Evolutionary conservation across 345 rosid genomes (phyloP).

Genomic region (Melaleuca alternifolia): DNA sequence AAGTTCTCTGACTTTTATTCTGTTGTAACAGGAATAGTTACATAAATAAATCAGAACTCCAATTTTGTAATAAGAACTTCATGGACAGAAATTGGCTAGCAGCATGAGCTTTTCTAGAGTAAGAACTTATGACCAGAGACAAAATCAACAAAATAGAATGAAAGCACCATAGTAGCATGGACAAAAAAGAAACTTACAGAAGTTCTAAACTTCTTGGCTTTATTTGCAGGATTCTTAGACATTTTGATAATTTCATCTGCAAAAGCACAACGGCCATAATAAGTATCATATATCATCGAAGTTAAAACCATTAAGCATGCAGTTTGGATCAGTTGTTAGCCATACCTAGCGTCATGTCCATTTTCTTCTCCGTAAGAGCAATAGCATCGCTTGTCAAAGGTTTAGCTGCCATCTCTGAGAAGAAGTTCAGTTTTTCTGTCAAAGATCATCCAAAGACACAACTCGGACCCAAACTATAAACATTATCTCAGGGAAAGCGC

Average conservation of each 20-base stretch:
- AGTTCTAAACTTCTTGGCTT: constrained; percentile 37
- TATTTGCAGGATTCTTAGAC: constrained; percentile 45
- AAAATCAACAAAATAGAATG: neutral
- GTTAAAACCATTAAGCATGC: neutral
- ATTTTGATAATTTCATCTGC: constrained; percentile 76
- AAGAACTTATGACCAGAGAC: neutral
- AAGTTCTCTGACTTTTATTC: constrained; percentile 48
- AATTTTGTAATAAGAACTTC: neutral
- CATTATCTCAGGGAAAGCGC: neutral
- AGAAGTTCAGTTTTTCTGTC: neutral
- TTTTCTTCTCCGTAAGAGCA: constrained; percentile 78
- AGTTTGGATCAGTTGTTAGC: neutral
- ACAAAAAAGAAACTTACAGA: constrained; percentile 20
- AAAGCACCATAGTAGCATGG: neutral
- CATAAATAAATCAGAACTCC: neutral
- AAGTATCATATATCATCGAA: neutral
- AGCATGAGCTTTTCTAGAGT: neutral
- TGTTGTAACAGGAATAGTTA: constrained; percentile 6
- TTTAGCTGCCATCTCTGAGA: constrained; percentile 44
- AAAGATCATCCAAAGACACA: neutral
- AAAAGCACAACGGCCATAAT: neutral
- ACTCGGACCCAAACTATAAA: neutral
- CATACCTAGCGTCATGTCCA: constrained; percentile 82
- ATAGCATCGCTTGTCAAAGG: constrained; percentile 68
- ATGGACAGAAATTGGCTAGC: neutral